These are phyloP conservation scores for Lipomyces chichibuensis DNA, from an alignment of 805 yeast species.

Conservation along the genomic window DNA sequence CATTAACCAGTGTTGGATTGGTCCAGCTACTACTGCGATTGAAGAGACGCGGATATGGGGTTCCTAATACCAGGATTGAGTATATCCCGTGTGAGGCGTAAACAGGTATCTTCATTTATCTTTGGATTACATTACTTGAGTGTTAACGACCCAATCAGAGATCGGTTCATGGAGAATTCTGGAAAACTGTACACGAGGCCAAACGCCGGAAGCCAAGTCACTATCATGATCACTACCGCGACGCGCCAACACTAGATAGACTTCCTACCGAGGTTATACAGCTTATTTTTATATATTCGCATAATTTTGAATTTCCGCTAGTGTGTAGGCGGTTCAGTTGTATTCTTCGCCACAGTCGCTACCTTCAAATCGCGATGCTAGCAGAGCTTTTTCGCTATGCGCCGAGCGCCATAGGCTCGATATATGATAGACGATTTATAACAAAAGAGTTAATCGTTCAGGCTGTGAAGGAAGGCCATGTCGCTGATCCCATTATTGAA, in stretches of 20 bases:
- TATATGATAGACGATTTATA: constrained; percentile 18
- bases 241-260: constrained; percentile 3
- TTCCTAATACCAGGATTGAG: constrained; percentile 23
- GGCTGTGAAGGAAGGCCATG: constrained; percentile 10
- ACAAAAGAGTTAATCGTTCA: constrained; percentile 10
- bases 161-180: constrained; percentile 2
- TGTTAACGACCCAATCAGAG: background rate
- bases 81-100: constrained; percentile 9
- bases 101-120: constrained; percentile 11
- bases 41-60: constrained; percentile 10
- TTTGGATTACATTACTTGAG: background rate
- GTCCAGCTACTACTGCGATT: too few relatives aligned
- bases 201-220: background rate
- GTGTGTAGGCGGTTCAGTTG: constrained; percentile 12
- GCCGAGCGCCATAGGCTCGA: constrained; percentile 13
- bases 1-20: background rate
- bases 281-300: constrained; percentile 21
- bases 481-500: constrained; percentile 3
- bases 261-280: constrained; percentile 29
- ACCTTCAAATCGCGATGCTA: constrained; percentile 14
- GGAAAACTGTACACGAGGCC: background rate
- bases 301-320: constrained; percentile 16
- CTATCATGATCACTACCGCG: background rate
- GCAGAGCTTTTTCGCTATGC: constrained; percentile 9
- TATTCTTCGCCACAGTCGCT: constrained; percentile 10